Evolutionary conservation across 2,329 filamentous ascomycete species (phyloP), one percentile per base, ranked within the genome.

Genomic region (Colletotrichum sp.): DNA sequence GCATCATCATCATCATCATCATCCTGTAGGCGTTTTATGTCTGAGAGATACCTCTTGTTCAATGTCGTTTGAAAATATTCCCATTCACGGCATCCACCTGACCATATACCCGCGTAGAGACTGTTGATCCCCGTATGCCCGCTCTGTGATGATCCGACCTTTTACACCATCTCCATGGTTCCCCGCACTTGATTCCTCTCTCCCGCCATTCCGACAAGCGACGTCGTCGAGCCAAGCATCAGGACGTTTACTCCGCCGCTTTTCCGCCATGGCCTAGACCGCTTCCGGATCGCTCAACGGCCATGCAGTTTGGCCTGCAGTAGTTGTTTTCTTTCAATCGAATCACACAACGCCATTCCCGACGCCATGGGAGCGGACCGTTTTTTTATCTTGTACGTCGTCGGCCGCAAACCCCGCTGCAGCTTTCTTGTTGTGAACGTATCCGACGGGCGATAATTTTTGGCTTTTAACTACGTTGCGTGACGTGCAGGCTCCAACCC

Each of bases 21-120:
- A 59, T 52, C n/a, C 55, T 36, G 64, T 74, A 73, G 74, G 74
- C 74, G 74, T 76, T 75, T 69, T 62, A 72, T 71, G 63, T 60
- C 32, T 73, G 73, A 75, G 71, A 73, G 74, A 76, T 76, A 74
- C 74, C 74, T 76, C 59, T 57, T 68, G 52, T 34, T 66, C 44
- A 52, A 39, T 63, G 59, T 71, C 22, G 55, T 12, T 57, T 8
- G 5, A 72, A 64, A 18, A 55, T 72, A 63, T 75, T 59, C 30
- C 57, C 63, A 55, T n/a, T 55, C 16, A 3, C 24, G 18, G 36
- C 24, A 15, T 69, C 22, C 8, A 30, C 22, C 24, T 36, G 24
- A 12, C 24, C 12, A 39, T 30, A 39, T 55, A 39, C 36, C 34
- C 18, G 5, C 7, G 22, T 30, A 60, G 16, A 30, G 30, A 18